These are phyloP conservation scores for Rhodotorula glutinis DNA, from an alignment of 1,284 basidiomycete genomes.

Conservation along the genomic window DNA sequence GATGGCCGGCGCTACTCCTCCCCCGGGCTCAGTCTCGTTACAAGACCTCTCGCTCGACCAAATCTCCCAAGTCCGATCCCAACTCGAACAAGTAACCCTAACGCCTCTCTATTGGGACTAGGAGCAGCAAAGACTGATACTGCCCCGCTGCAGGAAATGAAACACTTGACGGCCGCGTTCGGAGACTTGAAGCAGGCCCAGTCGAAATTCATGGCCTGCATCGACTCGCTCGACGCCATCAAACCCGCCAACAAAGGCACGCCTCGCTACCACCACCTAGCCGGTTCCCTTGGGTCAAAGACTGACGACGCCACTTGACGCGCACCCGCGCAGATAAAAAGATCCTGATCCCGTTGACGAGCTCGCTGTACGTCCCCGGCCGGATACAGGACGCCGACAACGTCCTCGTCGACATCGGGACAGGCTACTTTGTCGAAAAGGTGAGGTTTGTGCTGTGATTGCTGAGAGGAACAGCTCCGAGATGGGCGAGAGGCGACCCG, in stretches of 20 bases:
- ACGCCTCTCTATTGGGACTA: neutral
- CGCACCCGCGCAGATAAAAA: slow-evolving; percentile 59
- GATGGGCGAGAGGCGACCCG: no score
- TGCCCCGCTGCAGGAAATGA: slow-evolving; percentile 67
- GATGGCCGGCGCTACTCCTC: slow-evolving; percentile 4
- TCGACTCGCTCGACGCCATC: slow-evolving; percentile 76
- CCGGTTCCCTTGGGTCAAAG: neutral
- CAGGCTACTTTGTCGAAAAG: slow-evolving; percentile 95
- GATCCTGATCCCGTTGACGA: slow-evolving; percentile 86
- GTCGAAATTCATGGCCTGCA: slow-evolving; percentile 82
- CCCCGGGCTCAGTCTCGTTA: slow-evolving; percentile 33
- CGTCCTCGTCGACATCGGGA: slow-evolving; percentile 92
- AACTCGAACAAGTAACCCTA: slow-evolving; percentile 75
- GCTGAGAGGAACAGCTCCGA: no score
- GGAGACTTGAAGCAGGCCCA: slow-evolving; percentile 89
- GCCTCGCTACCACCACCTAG: slow-evolving; percentile 28
- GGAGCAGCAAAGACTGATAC: neutral
- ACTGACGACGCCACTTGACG: neutral
- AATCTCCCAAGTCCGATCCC: slow-evolving; percentile 77
- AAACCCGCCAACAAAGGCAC: slow-evolving; percentile 69
- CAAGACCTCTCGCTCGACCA: slow-evolving; percentile 57
- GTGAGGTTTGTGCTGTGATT: no score
- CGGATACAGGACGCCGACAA: slow-evolving; percentile 76
- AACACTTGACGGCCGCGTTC: slow-evolving; percentile 87
- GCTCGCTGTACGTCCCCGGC: slow-evolving; percentile 91